These are phyloP conservation scores for Diplodia sapinea DNA, from an alignment of 2,329 filamentous ascomycete species.

Conservation along the genomic window DNA sequence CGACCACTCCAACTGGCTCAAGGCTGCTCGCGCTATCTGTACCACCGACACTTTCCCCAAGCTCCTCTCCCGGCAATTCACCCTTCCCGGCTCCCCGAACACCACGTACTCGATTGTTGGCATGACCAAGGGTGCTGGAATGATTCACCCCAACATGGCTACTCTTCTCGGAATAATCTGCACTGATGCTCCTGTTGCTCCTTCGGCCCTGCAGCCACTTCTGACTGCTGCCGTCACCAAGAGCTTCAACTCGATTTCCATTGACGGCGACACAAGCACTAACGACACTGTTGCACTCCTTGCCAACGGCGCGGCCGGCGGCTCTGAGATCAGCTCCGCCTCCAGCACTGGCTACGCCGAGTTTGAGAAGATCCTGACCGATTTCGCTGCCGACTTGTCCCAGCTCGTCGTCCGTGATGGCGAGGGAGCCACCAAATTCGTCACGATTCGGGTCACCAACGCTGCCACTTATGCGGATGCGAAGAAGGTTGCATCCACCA, in stretches of 20 bases:
- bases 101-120: slow-evolving; percentile 84
- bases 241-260: slow-evolving; percentile 95
- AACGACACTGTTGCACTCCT: slow-evolving; percentile 95
- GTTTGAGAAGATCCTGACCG: slow-evolving; percentile 73
- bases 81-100: slow-evolving; percentile 76
- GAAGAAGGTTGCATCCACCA: slow-evolving; percentile 80
- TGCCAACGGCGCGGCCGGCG: slow-evolving; percentile 92
- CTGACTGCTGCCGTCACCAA: slow-evolving; percentile 77
- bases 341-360: slow-evolving; percentile 63
- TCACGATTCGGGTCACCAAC: slow-evolving; percentile 84
- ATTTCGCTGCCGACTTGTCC: slow-evolving; percentile 82
- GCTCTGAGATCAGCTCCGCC: slow-evolving; percentile 64
- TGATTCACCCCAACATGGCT: slow-evolving; percentile 99
- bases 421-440: slow-evolving; percentile 97
- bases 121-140: slow-evolving; percentile 97
- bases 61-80: slow-evolving; percentile 83
- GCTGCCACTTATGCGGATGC: slow-evolving; percentile 72
- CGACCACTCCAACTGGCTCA: slow-evolving; percentile 85
- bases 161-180: slow-evolving; percentile 90
- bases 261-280: slow-evolving; percentile 96
- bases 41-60: slow-evolving; percentile 99
- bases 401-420: slow-evolving; percentile 95
- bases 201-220: slow-evolving; percentile 69
- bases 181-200: slow-evolving; percentile 83
- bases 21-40: slow-evolving; percentile 88